Evolutionary conservation across 306 rosid genomes (phyloP), one percentile per base, ranked within the genome.

Genomic region (Vachellia collinsii): DNA sequence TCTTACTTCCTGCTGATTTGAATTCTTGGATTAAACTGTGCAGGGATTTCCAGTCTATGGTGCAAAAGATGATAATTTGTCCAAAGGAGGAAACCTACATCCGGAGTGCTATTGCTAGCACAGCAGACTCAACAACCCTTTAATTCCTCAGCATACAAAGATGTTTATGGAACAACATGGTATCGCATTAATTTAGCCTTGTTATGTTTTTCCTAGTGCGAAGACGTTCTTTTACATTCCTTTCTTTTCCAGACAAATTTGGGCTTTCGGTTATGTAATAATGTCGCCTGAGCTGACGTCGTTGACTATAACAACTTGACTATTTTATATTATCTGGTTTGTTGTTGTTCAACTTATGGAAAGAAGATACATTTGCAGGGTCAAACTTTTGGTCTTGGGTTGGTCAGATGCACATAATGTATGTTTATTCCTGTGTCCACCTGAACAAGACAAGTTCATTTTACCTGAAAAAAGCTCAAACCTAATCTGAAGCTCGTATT

Each of bases 31-130:
- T 58, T 25, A 65, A 59, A 65, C 67, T 47, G 42, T 81, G 95
- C 90, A 91, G 97, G 66, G 85, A 81, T 76, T 91, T 91, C 80
- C 83, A 61, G 77, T 66, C 82, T 47, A 75, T 47, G 80, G 97
- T 81, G 39, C 86, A 75, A 61, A 88, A 74, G 86, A 80, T 91
- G 80, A 74, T 87, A 54, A 79, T 91, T 76, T 78, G 88, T 79
- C 91, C 90, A 4, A 83, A 82, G 78, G 88, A 88, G 47, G 97
- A 83, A 25, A n/a, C 76, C 29, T 36, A 83, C 85, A 77, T 58
- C 22, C 66, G 64, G 81, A 88, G 56, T 72, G 82, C 90, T 59
- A 85, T 46, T 72, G 81, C 89, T 44, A 59, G 80, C 81, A 78
- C 86, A 36, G 72, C 80, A 44, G 78, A 63, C 75, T 82, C 85